Conservation (phyloP, 2,329 filamentous ascomycete genomes). For the Fusarium phyllophilum region DNA sequence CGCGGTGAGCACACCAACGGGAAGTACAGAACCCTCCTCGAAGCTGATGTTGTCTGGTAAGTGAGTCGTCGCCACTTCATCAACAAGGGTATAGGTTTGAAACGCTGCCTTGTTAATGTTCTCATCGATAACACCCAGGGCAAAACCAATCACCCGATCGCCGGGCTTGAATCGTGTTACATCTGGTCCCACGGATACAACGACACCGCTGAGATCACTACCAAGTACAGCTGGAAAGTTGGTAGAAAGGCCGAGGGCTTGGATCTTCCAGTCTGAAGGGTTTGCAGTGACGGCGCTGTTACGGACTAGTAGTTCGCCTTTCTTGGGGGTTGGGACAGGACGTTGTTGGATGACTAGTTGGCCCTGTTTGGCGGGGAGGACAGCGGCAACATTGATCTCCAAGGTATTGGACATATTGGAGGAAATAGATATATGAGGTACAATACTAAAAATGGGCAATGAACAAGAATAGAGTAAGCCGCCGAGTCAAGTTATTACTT, state of each 20-base stretch:
- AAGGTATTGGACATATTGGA: neutral
- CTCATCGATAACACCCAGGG: constrained; percentile 47
- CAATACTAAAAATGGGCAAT: rapidly evolving
- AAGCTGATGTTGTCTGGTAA: constrained; percentile 16
- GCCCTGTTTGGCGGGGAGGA: neutral
- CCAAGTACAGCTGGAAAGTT: constrained; percentile 28
- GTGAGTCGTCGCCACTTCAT: rapidly evolving
- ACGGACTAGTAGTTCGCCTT: neutral
- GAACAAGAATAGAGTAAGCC: neutral
- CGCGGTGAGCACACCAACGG: neutral
- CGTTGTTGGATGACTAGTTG: neutral
- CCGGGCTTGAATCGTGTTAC: constrained; percentile 13
- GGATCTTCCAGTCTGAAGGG: constrained; percentile 51
- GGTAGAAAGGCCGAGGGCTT: constrained; percentile 41
- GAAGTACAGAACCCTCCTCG: constrained; percentile 35
- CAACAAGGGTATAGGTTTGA: constrained; percentile 49
- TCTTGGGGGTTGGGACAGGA: neutral
- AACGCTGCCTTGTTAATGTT: constrained; percentile 47
- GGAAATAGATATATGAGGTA: rapidly evolving
- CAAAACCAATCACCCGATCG: constrained; percentile 39
- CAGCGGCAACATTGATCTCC: neutral
- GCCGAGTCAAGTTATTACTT: too few relatives aligned
- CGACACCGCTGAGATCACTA: constrained; percentile 21
- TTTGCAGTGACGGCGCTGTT: constrained; percentile 47
- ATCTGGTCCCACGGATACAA: constrained; percentile 8